Evolutionary conservation across 2,329 filamentous ascomycete species (phyloP).

Genomic region (Fusarium sp.): DNA sequence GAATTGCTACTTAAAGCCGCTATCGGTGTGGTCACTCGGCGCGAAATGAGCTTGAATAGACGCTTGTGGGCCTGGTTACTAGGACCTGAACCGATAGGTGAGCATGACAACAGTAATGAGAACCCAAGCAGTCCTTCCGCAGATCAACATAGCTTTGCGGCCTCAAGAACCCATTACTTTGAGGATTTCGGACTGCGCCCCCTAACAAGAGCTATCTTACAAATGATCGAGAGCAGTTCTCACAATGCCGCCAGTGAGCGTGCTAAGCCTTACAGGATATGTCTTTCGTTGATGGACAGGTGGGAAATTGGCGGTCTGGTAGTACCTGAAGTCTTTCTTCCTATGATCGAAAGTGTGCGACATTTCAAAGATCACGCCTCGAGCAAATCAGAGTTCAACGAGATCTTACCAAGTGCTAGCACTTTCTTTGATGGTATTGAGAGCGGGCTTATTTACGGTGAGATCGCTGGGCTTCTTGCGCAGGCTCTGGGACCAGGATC

Average conservation of each 20-base stretch:
- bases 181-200: constrained; percentile 80
- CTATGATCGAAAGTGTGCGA: constrained; percentile 83
- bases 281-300: constrained; percentile 95
- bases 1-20: constrained; percentile 85
- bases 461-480: constrained; percentile 76
- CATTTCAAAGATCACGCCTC: constrained; percentile 74
- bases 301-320: constrained; percentile 96
- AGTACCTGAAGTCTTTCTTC: constrained; percentile 88
- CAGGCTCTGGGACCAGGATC: constrained; percentile 65
- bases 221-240: constrained; percentile 72
- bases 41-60: constrained; percentile 97
- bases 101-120: constrained; percentile 61
- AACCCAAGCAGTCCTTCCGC: constrained; percentile 58
- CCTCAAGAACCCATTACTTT: constrained; percentile 82
- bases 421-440: constrained; percentile 98
- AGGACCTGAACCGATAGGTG: constrained; percentile 74
- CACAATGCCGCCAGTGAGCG: constrained; percentile 65
- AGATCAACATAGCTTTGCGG: constrained; percentile 58
- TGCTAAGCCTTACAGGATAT: constrained; percentile 89
- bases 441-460: constrained; percentile 90
- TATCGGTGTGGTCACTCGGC: constrained; percentile 84
- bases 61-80: constrained; percentile 97
- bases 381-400: constrained; percentile 78
- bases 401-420: constrained; percentile 91
- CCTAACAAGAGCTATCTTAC: constrained; percentile 78